Percentiles rank a stretch among this genome's conserved stretches.
These are phyloP conservation scores for Picea engelmannii DNA, from an alignment of 83 land plant species.

Conservation along the genomic window DNA sequence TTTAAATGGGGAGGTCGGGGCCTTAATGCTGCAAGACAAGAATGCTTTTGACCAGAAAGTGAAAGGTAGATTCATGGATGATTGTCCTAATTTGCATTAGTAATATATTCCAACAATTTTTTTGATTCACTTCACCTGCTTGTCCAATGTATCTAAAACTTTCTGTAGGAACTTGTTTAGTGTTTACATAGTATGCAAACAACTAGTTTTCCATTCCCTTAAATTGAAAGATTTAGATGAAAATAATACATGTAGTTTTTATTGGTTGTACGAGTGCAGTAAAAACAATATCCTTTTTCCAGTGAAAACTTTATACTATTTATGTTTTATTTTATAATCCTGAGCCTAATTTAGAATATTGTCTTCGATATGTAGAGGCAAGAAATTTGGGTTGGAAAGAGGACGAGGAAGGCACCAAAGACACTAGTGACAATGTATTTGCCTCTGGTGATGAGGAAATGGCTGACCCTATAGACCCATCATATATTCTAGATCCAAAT, in stretches of 20 bases:
- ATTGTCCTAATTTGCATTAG: too few relatives aligned
- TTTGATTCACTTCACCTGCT: neutral
- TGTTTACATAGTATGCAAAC: too few relatives aligned
- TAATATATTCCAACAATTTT: too few relatives aligned
- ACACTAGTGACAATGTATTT: neutral
- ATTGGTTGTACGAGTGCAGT: neutral
- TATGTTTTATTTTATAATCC: neutral
- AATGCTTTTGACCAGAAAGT: slow-evolving; percentile 20
- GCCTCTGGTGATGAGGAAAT: too few relatives aligned
- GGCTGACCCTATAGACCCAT: too few relatives aligned
- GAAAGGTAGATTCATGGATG: slow-evolving; percentile 12
- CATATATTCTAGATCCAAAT: too few relatives aligned
- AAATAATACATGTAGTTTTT: neutral
- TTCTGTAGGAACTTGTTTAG: neutral
- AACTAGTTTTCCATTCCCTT: neutral
- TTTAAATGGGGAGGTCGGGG: slow-evolving; percentile 20
- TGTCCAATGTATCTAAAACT: neutral
- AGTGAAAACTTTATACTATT: neutral
- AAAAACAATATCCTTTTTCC: too few relatives aligned
- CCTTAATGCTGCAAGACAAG: neutral
- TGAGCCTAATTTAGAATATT: neutral
- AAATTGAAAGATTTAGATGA: neutral
- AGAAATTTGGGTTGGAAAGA: neutral
- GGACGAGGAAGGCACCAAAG: neutral
- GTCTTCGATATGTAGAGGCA: slow-evolving; percentile 11